A percentile compares a stretch with the other conserved stretches of the same genome.
These are phyloP conservation scores for Hydrangea macrophylla DNA, from an alignment of 148 eudicot species.

Conservation along the genomic window DNA sequence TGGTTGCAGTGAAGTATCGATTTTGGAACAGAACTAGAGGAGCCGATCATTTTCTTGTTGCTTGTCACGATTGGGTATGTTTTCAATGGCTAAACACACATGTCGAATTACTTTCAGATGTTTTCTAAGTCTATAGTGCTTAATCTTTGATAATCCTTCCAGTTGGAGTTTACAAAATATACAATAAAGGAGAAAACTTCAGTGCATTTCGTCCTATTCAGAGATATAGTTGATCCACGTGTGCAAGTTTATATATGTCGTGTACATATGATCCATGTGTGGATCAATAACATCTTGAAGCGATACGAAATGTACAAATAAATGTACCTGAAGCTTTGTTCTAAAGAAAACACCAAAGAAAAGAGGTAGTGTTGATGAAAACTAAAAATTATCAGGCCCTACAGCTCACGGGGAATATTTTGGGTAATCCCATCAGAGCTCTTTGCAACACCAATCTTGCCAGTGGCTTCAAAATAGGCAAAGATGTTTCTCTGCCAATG, in stretches of 20 bases:
- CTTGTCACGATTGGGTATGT: conserved; percentile 90
- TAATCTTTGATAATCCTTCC: neutral
- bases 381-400: conserved; percentile 40
- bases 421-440: conserved; percentile 61
- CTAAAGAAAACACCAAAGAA: no score
- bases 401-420: conserved; percentile 36
- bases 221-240: no score
- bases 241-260: no score
- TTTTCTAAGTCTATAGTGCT: neutral
- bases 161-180: neutral
- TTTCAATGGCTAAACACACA: conserved; percentile 6
- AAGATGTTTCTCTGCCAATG: conserved; percentile 67
- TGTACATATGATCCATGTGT: no score
- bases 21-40: conserved; percentile 69
- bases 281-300: no score
- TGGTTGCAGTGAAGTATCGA: conserved; percentile 48
- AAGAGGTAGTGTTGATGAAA: no score
- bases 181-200: no score
- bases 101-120: neutral
- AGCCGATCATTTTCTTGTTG: conserved; percentile 78
- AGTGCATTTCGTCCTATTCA: no score
- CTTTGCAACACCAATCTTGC: conserved; percentile 73
- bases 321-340: no score
- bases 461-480: conserved; percentile 64
- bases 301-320: no score